These are phyloP conservation scores for Gliomastix tumulicola DNA, from an alignment of 2,329 filamentous ascomycete genomes.

Conservation along the genomic window DNA sequence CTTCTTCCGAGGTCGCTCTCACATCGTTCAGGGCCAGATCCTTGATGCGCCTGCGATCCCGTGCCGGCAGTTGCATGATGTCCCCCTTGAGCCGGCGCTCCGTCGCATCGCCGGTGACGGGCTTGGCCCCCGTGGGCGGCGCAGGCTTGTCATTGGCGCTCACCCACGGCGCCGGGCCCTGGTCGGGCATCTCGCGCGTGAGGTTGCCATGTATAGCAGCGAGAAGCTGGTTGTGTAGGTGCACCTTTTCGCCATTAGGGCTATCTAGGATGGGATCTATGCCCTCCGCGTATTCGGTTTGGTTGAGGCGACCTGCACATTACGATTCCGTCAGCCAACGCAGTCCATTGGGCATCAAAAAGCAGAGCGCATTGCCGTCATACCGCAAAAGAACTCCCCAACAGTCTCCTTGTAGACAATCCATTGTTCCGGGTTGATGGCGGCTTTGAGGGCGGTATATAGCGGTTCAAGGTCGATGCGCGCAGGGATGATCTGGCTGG, in stretches of 20 bases:
- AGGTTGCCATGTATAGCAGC: conserved; percentile 63
- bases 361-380: too few relatives aligned
- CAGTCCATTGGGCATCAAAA: too few relatives aligned
- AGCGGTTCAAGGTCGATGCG: conserved; percentile 62
- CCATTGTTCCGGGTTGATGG: conserved; percentile 57
- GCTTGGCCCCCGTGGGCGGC: conserved; percentile 49
- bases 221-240: conserved; percentile 62
- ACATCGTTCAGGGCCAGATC: conserved; percentile 57
- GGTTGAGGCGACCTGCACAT: conserved; percentile 51
- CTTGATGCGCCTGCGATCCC: conserved; percentile 61
- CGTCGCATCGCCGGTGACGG: conserved; percentile 56
- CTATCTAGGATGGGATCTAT: conserved; percentile 55
- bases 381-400: conserved; percentile 57
- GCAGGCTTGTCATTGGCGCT: conserved; percentile 64
- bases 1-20: conserved; percentile 12
- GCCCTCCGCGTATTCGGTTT: conserved; percentile 50
- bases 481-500: conserved; percentile 55
- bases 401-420: conserved; percentile 55
- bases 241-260: conserved; percentile 50
- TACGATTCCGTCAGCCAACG: conserved; percentile 5
- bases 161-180: conserved; percentile 63
- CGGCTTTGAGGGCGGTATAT: conserved; percentile 53
- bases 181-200: conserved; percentile 61
- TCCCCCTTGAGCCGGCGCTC: conserved; percentile 61
- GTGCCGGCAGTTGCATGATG: conserved; percentile 63